Conservation (phyloP, 495 filamentous ascomycete genomes). For the Neurospora sp. region DNA sequence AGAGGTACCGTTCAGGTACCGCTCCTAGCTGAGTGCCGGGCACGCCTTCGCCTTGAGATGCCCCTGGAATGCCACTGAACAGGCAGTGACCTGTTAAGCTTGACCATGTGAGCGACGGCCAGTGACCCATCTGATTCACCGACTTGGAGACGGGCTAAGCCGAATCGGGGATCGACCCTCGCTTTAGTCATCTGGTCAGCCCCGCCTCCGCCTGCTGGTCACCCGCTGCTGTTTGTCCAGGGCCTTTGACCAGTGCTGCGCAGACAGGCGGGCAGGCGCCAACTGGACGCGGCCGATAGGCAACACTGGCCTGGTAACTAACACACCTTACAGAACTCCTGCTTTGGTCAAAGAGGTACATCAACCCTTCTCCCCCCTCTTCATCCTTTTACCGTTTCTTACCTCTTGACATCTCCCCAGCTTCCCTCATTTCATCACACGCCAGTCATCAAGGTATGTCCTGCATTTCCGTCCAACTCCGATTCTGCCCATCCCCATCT, state of each 20-base stretch:
- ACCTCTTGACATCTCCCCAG: not conserved
- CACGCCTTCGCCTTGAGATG: not conserved
- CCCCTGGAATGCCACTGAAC: not conserved
- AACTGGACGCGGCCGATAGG: not conserved
- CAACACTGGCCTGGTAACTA: not conserved
- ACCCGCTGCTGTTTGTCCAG: not conserved
- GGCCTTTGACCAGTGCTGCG: not conserved
- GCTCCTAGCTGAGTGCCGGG: not conserved
- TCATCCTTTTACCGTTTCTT: not conserved
- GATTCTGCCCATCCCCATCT: not conserved
- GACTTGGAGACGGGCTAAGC: constrained; percentile 4
- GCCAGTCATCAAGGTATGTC: not conserved
- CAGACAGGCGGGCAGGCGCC: not conserved
- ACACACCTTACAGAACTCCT: not conserved
- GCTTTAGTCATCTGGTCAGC: constrained; percentile 21
- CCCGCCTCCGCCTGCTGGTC: constrained; percentile 14
- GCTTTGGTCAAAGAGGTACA: not conserved
- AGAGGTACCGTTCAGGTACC: not conserved
- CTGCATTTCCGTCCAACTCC: not conserved
- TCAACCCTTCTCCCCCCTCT: not conserved
- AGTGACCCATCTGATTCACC: constrained; percentile 19
- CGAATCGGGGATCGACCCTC: constrained; percentile 1
- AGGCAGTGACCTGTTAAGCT: not conserved
- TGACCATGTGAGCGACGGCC: constrained; percentile 17
- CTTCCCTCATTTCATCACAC: not conserved